A percentile compares a stretch with the other conserved stretches of the same genome.
Conservation (phyloP, 495 filamentous ascomycete species). For the Staphylotrichum longicolle region DNA sequence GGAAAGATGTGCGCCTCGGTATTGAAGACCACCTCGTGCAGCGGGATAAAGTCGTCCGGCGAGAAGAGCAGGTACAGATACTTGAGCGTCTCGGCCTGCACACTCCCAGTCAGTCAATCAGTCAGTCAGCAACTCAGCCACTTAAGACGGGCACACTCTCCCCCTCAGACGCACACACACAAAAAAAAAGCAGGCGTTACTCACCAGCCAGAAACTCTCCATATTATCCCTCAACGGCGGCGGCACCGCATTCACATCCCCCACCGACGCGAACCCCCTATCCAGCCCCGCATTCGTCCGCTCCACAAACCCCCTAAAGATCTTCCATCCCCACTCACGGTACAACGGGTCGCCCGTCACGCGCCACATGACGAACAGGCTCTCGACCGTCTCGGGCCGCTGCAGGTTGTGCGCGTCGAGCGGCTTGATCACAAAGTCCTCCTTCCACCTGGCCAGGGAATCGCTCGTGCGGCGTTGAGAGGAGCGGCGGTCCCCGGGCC, state of each 20-base stretch:
- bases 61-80: constrained; percentile 96
- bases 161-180: background rate
- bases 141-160: background rate
- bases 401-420: constrained; percentile 86
- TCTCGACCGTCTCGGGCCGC: constrained; percentile 91
- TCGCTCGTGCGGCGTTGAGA: constrained; percentile 45
- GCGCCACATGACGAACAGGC: constrained; percentile 95
- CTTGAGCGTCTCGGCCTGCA: constrained; percentile 83
- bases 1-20: constrained; percentile 94
- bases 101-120: background rate
- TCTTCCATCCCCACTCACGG: constrained; percentile 95
- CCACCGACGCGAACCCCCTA: constrained; percentile 61
- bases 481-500: constrained; percentile 35
- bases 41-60: constrained; percentile 72
- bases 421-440: constrained; percentile 73
- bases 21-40: constrained; percentile 86
- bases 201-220: constrained; percentile 85
- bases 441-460: constrained; percentile 57
- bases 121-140: too few relatives aligned
- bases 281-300: background rate
- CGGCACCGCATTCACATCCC: constrained; percentile 67
- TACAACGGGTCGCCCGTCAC: constrained; percentile 90
- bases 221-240: constrained; percentile 70
- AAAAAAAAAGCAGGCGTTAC: background rate
- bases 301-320: constrained; percentile 86